Percentiles rank a stretch among this genome's conserved stretches.
Evolutionary conservation across 495 filamentous ascomycete species (phyloP).

Genomic region (Staphylotrichum tortipilum): DNA sequence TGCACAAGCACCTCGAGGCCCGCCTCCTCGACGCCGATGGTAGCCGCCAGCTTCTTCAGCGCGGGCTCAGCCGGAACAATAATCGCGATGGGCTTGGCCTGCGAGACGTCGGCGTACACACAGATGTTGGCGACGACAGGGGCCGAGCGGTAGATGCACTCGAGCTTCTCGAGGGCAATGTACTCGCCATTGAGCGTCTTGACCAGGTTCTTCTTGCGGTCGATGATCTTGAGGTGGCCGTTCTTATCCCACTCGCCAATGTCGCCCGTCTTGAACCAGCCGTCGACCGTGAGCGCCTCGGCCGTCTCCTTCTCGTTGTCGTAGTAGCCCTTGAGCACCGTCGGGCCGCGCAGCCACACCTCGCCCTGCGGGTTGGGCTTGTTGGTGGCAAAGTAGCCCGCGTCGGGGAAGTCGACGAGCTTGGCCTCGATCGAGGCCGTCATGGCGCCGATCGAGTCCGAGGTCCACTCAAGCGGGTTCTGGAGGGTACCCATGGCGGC

Average conservation of each 20-base stretch:
- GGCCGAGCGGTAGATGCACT: slow-evolving; percentile 83
- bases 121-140: slow-evolving; percentile 90
- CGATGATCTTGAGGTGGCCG: slow-evolving; percentile 81
- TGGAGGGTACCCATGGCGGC: slow-evolving; percentile 87
- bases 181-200: slow-evolving; percentile 97
- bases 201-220: slow-evolving; percentile 96
- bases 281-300: slow-evolving; percentile 61
- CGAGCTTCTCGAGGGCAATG: slow-evolving; percentile 97
- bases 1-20: slow-evolving; percentile 73
- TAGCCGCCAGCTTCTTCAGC: slow-evolving; percentile 72
- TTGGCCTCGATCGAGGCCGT: slow-evolving; percentile 82
- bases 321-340: slow-evolving; percentile 67
- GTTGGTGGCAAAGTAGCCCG: slow-evolving; percentile 80
- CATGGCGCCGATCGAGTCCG: slow-evolving; percentile 69
- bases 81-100: slow-evolving; percentile 84
- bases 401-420: slow-evolving; percentile 90
- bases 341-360: slow-evolving; percentile 80
- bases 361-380: slow-evolving; percentile 86
- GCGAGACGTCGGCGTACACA: slow-evolving; percentile 72
- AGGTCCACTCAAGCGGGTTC: slow-evolving; percentile 85
- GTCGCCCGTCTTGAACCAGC: slow-evolving; percentile 95
- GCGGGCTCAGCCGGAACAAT: slow-evolving; percentile 83
- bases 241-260: slow-evolving; percentile 82
- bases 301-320: slow-evolving; percentile 79
- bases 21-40: slow-evolving; percentile 61